These are phyloP conservation scores for Candida odintsovae DNA, from an alignment of 805 yeast species.

Conservation along the genomic window DNA sequence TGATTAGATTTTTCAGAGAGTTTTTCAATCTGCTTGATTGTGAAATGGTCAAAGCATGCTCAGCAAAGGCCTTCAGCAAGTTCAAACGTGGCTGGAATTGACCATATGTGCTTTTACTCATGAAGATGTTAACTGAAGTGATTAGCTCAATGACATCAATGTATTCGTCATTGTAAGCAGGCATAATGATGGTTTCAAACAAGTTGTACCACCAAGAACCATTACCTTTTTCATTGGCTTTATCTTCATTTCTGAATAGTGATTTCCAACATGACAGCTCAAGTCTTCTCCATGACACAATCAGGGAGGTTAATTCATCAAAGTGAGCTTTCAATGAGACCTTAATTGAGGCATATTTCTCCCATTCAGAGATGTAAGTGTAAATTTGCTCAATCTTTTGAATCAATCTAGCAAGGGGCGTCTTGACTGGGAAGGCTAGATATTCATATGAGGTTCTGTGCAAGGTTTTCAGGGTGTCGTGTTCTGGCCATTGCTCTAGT, in stretches of 20 bases:
- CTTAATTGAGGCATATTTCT: conserved; percentile 77
- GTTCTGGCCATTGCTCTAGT: conserved; percentile 85
- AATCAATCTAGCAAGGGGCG: conserved; percentile 73
- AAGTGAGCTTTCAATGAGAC: conserved; percentile 56
- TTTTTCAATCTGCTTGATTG: conserved; percentile 24
- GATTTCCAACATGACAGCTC: conserved; percentile 85
- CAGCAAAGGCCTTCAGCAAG: conserved; percentile 58
- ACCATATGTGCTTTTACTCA: conserved; percentile 73
- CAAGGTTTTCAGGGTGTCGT: conserved; percentile 76
- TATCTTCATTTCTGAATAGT: conserved; percentile 62
- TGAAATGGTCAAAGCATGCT: conserved; percentile 39
- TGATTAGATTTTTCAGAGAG: conserved; percentile 51
- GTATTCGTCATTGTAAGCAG: conserved; percentile 34
- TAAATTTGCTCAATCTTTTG: conserved; percentile 84
- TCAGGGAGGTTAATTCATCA: conserved; percentile 55
- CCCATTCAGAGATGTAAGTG: conserved; percentile 85
- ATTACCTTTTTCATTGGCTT: conserved; percentile 36
- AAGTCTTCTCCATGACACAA: conserved; percentile 86
- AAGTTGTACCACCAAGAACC: conserved; percentile 92
- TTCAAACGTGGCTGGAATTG: conserved; percentile 58
- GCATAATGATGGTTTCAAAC: conserved; percentile 68
- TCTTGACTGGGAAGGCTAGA: conserved; percentile 49
- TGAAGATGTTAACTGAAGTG: conserved; percentile 64
- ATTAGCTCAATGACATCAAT: conserved; percentile 32
- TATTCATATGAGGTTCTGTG: conserved; percentile 61